Evolutionary conservation across 1,284 basidiomycete species (phyloP).

Genomic region (Pseudozyma tsukubaensis): DNA sequence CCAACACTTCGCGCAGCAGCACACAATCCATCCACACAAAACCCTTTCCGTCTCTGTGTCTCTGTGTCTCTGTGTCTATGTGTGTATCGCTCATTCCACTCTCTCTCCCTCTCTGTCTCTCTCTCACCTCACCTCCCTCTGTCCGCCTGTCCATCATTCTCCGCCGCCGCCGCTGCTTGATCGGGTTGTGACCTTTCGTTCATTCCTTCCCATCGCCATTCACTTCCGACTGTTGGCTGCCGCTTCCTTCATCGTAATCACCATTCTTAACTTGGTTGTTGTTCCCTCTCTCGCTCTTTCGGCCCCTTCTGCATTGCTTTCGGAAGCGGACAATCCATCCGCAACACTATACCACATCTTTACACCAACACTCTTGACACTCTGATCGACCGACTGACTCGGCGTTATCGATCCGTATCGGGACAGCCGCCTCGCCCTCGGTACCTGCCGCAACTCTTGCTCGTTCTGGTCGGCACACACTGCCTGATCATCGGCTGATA

Average conservation of each 20-base stretch:
- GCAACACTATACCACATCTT: background rate
- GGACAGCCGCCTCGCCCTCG: no score
- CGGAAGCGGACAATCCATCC: background rate
- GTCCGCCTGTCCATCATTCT: background rate
- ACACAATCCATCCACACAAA: constrained; percentile 10
- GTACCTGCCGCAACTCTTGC: no score
- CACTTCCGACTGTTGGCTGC: background rate
- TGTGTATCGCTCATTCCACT: background rate
- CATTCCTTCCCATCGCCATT: constrained; percentile 1
- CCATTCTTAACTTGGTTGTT: background rate
- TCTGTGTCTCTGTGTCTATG: constrained; percentile 2
- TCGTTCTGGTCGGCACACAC: no score
- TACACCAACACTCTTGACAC: no score
- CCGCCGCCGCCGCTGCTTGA: background rate
- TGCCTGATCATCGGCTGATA: background rate
- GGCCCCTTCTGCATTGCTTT: background rate
- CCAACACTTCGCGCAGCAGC: constrained; percentile 40
- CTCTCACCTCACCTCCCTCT: background rate
- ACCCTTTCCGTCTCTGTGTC: constrained; percentile 6
- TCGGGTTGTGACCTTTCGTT: background rate
- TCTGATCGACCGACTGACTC: no score
- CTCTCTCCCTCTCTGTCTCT: constrained; percentile 1
- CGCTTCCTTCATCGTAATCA: background rate
- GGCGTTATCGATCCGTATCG: no score
- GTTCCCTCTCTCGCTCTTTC: background rate